Percentiles rank a stretch among this genome's conserved stretches.
Evolutionary conservation across 192 early-diverging fungal species (phyloP).

Genomic region (Coemansia asiatica): DNA sequence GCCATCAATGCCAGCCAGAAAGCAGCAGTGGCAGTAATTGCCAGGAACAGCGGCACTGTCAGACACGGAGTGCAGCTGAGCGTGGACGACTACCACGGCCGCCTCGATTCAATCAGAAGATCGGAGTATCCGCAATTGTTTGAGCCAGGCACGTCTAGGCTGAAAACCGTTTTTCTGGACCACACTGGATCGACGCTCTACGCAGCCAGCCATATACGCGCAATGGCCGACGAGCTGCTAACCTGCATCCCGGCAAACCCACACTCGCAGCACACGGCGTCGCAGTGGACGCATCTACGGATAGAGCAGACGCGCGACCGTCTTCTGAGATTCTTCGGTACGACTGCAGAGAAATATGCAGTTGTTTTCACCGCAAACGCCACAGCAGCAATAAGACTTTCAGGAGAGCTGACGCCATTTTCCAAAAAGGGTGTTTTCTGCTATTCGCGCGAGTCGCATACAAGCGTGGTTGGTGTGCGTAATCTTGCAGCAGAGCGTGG

Average conservation of each 20-base stretch:
- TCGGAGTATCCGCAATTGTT: constrained; percentile 62
- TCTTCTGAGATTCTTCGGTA: constrained; percentile 61
- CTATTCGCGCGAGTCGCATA: constrained; percentile 70
- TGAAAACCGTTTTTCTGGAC: constrained; percentile 61
- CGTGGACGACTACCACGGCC: constrained; percentile 48
- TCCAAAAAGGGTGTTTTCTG: constrained; percentile 48
- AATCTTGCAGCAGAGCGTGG: constrained; percentile 52
- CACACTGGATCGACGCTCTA: constrained; percentile 65
- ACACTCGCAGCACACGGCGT: constrained; percentile 62
- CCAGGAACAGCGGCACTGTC: not conserved
- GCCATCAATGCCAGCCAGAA: not conserved
- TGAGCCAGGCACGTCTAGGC: constrained; percentile 18
- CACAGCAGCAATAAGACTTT: constrained; percentile 72
- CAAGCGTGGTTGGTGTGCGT: constrained; percentile 73
- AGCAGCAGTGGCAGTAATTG: not conserved
- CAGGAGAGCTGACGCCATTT: constrained; percentile 72
- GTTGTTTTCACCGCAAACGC: constrained; percentile 80
- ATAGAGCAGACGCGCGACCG: constrained; percentile 59
- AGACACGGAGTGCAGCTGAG: not conserved
- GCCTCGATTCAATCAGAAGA: constrained; percentile 52
- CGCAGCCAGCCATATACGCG: constrained; percentile 46
- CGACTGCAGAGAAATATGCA: constrained; percentile 59
- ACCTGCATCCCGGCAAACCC: constrained; percentile 63
- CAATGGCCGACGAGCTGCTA: constrained; percentile 50
- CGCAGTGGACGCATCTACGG: constrained; percentile 54